phyloP scores from a whole-genome alignment of 306 rosid genomes.

The Glycine tomentella region DNA sequence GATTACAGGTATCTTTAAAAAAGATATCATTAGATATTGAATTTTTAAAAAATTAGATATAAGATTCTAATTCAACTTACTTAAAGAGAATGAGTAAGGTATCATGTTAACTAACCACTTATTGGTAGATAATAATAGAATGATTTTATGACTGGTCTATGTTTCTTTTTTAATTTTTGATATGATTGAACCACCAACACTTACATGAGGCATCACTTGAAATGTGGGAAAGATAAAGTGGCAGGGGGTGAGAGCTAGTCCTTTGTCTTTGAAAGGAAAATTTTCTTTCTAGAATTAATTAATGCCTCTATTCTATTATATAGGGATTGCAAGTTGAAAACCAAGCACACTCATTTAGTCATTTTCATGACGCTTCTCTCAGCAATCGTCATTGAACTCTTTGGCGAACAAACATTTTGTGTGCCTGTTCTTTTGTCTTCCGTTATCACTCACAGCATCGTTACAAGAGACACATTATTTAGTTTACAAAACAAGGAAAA shows the following conservation, averaged over 20 bases:
- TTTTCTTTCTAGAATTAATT: slow-evolving; percentile 1
- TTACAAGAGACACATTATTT: too few relatives aligned
- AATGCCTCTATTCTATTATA: neutral
- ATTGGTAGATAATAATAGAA: neutral
- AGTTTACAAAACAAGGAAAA: too few relatives aligned
- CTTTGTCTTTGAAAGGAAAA: too few relatives aligned
- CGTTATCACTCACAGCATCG: neutral
- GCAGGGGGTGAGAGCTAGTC: slow-evolving; percentile 5
- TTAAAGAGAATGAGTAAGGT: neutral
- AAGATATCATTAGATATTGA: too few relatives aligned
- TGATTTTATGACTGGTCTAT: neutral
- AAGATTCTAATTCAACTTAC: neutral
- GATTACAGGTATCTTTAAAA: neutral
- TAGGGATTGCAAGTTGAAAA: neutral
- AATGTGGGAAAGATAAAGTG: neutral
- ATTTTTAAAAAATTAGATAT: neutral
- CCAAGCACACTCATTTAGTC: neutral
- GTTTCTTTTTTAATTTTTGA: neutral
- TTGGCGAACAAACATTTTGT: neutral
- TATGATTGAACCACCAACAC: slow-evolving; percentile 13
- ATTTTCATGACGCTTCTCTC: neutral
- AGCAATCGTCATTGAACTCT: neutral
- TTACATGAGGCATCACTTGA: too few relatives aligned
- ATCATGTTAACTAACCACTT: neutral
- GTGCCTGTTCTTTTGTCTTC: neutral